Evolutionary conservation across 495 filamentous ascomycete species (phyloP).

Genomic region (Gamarada debralockiae): DNA sequence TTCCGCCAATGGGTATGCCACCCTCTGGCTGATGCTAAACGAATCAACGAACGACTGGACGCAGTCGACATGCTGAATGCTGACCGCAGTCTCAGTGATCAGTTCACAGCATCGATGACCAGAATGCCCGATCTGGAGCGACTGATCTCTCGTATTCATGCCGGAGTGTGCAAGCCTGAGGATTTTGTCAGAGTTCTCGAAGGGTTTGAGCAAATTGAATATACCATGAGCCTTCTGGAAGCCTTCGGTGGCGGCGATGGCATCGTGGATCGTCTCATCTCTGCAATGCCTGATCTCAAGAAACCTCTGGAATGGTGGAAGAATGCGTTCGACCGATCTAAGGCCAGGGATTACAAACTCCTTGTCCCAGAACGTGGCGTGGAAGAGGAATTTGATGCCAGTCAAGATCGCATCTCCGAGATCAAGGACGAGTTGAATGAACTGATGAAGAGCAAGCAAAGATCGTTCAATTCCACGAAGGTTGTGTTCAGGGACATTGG

Average conservation of each 20-base stretch:
- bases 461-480: slow-evolving; percentile 58
- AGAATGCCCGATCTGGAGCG: slow-evolving; percentile 95
- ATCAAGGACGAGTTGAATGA: slow-evolving; percentile 68
- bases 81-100: slow-evolving; percentile 70
- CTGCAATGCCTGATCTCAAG: slow-evolving; percentile 78
- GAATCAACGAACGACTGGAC: slow-evolving; percentile 93
- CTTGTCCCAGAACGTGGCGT: slow-evolving; percentile 87
- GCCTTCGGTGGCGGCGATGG: slow-evolving; percentile 68
- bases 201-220: slow-evolving; percentile 95
- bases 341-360: slow-evolving; percentile 65
- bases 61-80: slow-evolving; percentile 91
- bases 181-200: slow-evolving; percentile 95
- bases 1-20: slow-evolving; percentile 98
- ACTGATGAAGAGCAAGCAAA: slow-evolving; percentile 65
- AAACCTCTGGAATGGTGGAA: slow-evolving; percentile 80
- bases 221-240: slow-evolving; percentile 75
- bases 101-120: slow-evolving; percentile 77
- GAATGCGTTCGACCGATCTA: slow-evolving; percentile 82
- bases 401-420: slow-evolving; percentile 69
- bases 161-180: slow-evolving; percentile 77
- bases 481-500: slow-evolving; percentile 86
- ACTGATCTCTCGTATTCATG: slow-evolving; percentile 91
- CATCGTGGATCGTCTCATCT: slow-evolving; percentile 78
- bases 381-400: slow-evolving; percentile 88
- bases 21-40: slow-evolving; percentile 76